A percentile compares a stretch with the other conserved stretches of the same genome.
Evolutionary conservation across 2,329 filamentous ascomycete genomes (phyloP).

Genomic region (Penicillium sp.): DNA sequence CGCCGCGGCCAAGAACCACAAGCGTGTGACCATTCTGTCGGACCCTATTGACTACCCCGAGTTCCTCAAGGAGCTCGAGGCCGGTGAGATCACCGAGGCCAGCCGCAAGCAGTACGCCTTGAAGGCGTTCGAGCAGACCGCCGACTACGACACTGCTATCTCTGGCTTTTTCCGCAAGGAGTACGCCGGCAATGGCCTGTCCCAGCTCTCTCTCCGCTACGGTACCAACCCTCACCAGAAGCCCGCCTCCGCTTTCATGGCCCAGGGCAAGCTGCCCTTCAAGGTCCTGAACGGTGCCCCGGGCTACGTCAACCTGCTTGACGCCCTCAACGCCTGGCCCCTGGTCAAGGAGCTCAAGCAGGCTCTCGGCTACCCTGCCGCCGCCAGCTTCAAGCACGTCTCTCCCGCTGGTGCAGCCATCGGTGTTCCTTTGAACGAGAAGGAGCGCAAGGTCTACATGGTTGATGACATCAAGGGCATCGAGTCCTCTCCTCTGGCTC

Average conservation of each 20-base stretch:
- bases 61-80: constrained; percentile 87
- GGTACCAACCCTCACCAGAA: constrained; percentile 99
- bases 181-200: constrained; percentile 83
- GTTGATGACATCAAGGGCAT: constrained; percentile 93
- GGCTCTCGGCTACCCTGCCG: constrained; percentile 84
- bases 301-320: constrained; percentile 96
- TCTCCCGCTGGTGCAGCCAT: constrained; percentile 96
- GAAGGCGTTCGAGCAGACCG: constrained; percentile 98
- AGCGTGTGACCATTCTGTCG: constrained; percentile 91
- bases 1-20: constrained; percentile 97
- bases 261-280: constrained; percentile 81
- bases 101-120: constrained; percentile 89
- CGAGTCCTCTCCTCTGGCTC: constrained; percentile 82
- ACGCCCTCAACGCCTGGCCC: constrained; percentile 95
- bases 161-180: constrained; percentile 97
- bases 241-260: constrained; percentile 83
- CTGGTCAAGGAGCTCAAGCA: constrained; percentile 94
- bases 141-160: constrained; percentile 94
- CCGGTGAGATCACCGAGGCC: constrained; percentile 82
- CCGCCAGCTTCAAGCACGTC: constrained; percentile 98
- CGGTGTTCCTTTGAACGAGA: constrained; percentile 80
- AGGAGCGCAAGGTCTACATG: constrained; percentile 97
- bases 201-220: constrained; percentile 87
- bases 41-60: constrained; percentile 92
- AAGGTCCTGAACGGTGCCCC: constrained; percentile 88